Evolutionary conservation across 805 yeast species (phyloP).

Genomic region (Candida boidinii): DNA sequence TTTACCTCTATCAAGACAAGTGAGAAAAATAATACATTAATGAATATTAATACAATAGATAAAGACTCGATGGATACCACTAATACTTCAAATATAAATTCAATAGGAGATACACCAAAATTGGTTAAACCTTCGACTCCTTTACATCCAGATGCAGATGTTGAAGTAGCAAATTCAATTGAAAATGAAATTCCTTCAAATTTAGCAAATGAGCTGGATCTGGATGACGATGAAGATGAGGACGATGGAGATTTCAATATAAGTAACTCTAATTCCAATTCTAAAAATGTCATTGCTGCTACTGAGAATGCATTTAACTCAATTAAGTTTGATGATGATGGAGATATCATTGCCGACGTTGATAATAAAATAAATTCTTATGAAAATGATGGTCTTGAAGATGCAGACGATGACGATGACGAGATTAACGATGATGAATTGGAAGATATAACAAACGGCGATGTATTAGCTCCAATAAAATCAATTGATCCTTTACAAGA

Average conservation of each 20-base stretch:
- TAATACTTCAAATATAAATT: no score
- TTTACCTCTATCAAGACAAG: no score
- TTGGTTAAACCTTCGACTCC: conserved; percentile 16
- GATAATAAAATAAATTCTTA: background rate
- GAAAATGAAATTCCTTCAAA: conserved; percentile 11
- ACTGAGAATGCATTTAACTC: background rate
- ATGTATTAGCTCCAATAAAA: no score
- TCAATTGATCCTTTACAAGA: no score
- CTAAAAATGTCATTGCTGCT: background rate
- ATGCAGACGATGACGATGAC: conserved; percentile 2
- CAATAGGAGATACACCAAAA: no score
- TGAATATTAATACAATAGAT: no score
- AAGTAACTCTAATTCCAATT: background rate
- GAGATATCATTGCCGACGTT: conserved; percentile 1
- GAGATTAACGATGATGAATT: background rate
- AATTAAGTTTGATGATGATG: background rate
- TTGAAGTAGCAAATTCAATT: conserved; percentile 8
- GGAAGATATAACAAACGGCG: background rate
- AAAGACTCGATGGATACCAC: no score
- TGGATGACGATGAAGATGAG: conserved; percentile 10
- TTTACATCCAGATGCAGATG: conserved; percentile 19
- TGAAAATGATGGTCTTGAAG: background rate
- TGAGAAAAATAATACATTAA: no score
- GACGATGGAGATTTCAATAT: background rate
- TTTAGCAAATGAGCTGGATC: conserved; percentile 17